Evolutionary conservation across 2,329 filamentous ascomycete genomes (phyloP), one percentile per base, ranked within the genome.

Genomic region (Zalaria obscura): DNA sequence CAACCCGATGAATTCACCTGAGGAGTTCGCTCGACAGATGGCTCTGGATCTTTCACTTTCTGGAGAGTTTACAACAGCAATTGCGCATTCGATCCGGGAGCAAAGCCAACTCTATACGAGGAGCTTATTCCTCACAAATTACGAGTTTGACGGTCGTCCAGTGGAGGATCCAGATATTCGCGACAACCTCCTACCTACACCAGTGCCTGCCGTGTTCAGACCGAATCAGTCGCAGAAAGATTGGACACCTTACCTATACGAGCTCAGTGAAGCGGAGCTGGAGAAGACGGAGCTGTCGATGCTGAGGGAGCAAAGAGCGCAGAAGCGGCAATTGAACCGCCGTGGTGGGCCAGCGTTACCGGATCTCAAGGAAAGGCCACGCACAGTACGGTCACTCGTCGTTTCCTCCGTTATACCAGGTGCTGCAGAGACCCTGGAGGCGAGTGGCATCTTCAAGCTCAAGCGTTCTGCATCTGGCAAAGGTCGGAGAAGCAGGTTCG

Each of bases 61-160:
- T 1, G 91, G 91, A 48, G 91, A 98, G 60, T 98, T 98, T 55
- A 88, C 86, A 2, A 98, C 91, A 0, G 89, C 91, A 5, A 96
- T 98, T 58, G 91, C 91, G 8, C 91, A 98, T 64, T 94, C 86
- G 46, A 98, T 98, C 55, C 82, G 91, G 47, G 91, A 98, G 62
- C 91, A 98, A 63, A 79, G 81, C 34, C 91, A 98, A 58, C 74
- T 96, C 27, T 98, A 95, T 60, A 93, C 87, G 4, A 83, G 86
- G 58, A 93, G 87, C 55, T 67, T 98, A 45, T 96, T 94, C 63
- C 85, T 91, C 53, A 77, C 93, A 40, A 87, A 88, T 2, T 88
- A 98, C 65, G 81, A 87, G 26, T 98, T 98, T 54, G 91, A 98
- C 57, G 91, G 91, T 39, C 76, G 91, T 31, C 87, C 87, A 2